A percentile compares a stretch with the other conserved stretches of the same genome.
Evolutionary conservation across 139 green algal species (phyloP).

Genomic region (Closterium sp.): DNA sequence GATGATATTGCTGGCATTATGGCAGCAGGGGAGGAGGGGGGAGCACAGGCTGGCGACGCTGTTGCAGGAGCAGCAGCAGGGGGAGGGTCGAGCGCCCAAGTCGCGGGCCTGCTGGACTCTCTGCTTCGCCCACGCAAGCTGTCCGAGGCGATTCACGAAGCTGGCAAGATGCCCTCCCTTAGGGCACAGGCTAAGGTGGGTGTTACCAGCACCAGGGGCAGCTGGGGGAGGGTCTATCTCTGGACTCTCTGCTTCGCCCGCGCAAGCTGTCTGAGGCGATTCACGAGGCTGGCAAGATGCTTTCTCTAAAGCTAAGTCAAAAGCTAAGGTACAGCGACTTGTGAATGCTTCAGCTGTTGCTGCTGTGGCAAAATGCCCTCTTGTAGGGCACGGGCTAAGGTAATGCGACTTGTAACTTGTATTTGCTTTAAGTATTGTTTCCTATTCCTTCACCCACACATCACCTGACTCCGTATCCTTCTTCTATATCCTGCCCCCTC

Average conservation of each 20-base stretch:
- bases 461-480: neutral
- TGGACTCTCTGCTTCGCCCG: too few species aligned
- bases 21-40: constrained; percentile 38
- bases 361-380: too few species aligned
- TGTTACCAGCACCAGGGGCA: too few species aligned
- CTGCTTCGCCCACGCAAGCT: neutral
- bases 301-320: too few species aligned
- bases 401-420: too few species aligned
- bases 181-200: neutral
- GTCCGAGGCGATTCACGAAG: neutral
- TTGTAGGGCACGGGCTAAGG: too few species aligned
- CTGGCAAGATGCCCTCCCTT: neutral
- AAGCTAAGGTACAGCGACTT: too few species aligned
- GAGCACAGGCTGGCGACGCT: neutral
- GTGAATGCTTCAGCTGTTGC: too few species aligned
- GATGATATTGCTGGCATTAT: constrained; percentile 91
- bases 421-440: neutral
- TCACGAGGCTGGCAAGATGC: constrained; percentile 12
- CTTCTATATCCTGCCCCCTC: too few species aligned
- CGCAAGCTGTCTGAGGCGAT: constrained; percentile 24
- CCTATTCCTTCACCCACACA: neutral
- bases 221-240: too few species aligned
- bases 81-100: neutral
- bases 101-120: neutral
- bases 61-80: neutral